Evolutionary conservation across 2,329 filamentous ascomycete genomes (phyloP).

Genomic region (Westerdykella ornata): DNA sequence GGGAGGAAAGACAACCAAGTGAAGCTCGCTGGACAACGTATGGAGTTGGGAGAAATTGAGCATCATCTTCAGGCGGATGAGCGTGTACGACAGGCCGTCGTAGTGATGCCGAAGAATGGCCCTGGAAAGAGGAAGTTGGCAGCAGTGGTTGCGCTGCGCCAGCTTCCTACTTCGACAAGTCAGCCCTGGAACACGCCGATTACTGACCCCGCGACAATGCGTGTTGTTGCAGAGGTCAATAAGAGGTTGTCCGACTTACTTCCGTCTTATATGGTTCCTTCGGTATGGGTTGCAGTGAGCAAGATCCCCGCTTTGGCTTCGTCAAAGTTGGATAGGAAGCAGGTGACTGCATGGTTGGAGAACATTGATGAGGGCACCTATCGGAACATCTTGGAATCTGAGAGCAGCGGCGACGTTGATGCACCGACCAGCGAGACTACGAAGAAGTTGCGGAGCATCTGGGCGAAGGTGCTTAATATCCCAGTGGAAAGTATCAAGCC

Average conservation of each 20-base stretch:
- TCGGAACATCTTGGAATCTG: conserved; percentile 36
- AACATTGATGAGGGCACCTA: conserved; percentile 37
- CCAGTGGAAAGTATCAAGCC: conserved; percentile 19
- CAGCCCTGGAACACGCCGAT: conserved; percentile 26
- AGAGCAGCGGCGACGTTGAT: conserved; percentile 19
- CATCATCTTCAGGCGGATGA: conserved; percentile 23
- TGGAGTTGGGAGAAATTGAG: conserved; percentile 33
- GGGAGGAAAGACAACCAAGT: conserved; percentile 32
- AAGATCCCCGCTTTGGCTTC: conserved; percentile 25
- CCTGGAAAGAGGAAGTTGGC: conserved; percentile 42
- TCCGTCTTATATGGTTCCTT: conserved; percentile 29
- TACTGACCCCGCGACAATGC: conserved; percentile 22
- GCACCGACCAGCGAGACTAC: conserved; percentile 10
- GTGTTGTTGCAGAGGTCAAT: conserved; percentile 28
- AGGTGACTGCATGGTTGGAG: conserved; percentile 42
- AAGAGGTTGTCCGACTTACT: conserved; percentile 19
- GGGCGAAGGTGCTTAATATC: conserved; percentile 40
- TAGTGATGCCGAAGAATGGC: conserved; percentile 40
- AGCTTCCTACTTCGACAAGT: conserved; percentile 11
- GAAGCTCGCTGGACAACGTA: conserved; percentile 31
- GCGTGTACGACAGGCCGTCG: conserved; percentile 36
- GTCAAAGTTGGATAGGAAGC: conserved; percentile 28
- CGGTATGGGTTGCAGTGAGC: conserved; percentile 34
- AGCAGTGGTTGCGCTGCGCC: conserved; percentile 38
- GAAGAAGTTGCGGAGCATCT: conserved; percentile 31